Percentiles rank a stretch among this genome's conserved stretches.
Conservation (phyloP, 2,329 filamentous ascomycete species). For the Sclerotinia subarctica region DNA sequence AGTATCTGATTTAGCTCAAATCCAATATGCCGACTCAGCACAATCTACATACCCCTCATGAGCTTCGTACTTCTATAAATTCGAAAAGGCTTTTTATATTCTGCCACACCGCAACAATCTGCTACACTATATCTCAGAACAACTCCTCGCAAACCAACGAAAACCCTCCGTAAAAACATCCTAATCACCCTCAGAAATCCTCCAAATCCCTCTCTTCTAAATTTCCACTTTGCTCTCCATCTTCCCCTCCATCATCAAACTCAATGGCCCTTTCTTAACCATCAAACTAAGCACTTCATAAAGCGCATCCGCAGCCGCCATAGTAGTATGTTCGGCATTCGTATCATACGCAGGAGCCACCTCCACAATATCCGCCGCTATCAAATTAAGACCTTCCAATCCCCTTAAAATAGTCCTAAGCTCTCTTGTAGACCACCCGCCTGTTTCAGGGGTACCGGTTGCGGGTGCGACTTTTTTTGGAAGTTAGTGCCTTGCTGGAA, state of each 20-base stretch:
- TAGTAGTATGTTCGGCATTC: slow-evolving; percentile 70
- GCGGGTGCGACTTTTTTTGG: slow-evolving; percentile 59
- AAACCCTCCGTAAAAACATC: too few relatives aligned
- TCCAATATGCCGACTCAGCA: too few relatives aligned
- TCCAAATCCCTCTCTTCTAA: background rate
- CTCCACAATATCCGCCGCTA: slow-evolving; percentile 70
- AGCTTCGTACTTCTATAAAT: too few relatives aligned
- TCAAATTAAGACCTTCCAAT: slow-evolving; percentile 64
- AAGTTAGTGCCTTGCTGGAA: slow-evolving; percentile 22
- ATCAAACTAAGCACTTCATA: slow-evolving; percentile 80
- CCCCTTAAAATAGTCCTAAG: slow-evolving; percentile 68
- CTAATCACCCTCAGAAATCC: too few relatives aligned
- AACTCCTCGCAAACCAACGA: too few relatives aligned
- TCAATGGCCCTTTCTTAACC: slow-evolving; percentile 74
- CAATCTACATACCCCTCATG: too few relatives aligned
- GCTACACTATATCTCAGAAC: too few relatives aligned
- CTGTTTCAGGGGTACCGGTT: slow-evolving; percentile 73
- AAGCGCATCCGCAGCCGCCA: slow-evolving; percentile 66
- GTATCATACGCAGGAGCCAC: slow-evolving; percentile 71
- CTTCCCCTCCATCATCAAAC: slow-evolving; percentile 41
- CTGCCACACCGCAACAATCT: too few relatives aligned
- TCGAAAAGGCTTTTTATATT: too few relatives aligned
- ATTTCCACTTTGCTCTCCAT: slow-evolving; percentile 14
- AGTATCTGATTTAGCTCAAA: too few relatives aligned
- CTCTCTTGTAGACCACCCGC: slow-evolving; percentile 72